Evolutionary conservation across 163 green algal species (phyloP), one percentile per base, ranked within the genome.

Genomic region (Scenedesmus sp.): DNA sequence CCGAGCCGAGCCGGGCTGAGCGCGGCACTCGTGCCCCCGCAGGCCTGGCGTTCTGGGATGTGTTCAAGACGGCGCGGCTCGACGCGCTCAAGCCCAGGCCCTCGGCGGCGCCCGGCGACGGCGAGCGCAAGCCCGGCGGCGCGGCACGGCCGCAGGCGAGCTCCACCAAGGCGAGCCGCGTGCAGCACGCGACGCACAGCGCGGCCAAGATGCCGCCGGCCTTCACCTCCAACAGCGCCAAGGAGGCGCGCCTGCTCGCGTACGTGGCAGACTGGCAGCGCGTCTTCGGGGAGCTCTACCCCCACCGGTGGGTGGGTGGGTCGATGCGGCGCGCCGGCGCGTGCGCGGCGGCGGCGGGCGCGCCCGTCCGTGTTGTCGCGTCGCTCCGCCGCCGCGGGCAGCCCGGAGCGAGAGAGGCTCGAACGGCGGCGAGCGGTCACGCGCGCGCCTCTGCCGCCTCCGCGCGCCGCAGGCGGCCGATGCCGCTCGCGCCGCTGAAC

Each of bases 271-370:
- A 93, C 63, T 95, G 88, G 74, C 84, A 88, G 78, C 76, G 71
- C 28, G 83, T 85, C 15, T 95, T 96, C 72, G 74, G 87, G 56
- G 84, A 94, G 74, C 75, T 93, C 17, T 95, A 97, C 81, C 91
- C 91, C 28, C 83, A 92, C 80, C 81, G 73, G 73, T 74, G 24
- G 1, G 24, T 60, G 34, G 33, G 65, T 29, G 20, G 39, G 39
- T 47, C n/a, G n/a, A n/a, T n/a, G n/a, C n/a, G n/a, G n/a, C n/a
- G n/a, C n/a, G n/a, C n/a, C n/a, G n/a, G n/a, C n/a, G n/a, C n/a
- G n/a, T n/a, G n/a, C n/a, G n/a, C n/a, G n/a, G n/a, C n/a, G n/a
- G n/a, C n/a, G n/a, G n/a, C n/a, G n/a, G n/a, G n/a, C n/a, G n/a
- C n/a, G n/a, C n/a, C n/a, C n/a, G n/a, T n/a, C n/a, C n/a, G n/a